A percentile compares a stretch with the other conserved stretches of the same genome.
These are phyloP conservation scores for Fusarium sp. DNA, from an alignment of 2,329 filamentous ascomycete genomes.

Conservation along the genomic window DNA sequence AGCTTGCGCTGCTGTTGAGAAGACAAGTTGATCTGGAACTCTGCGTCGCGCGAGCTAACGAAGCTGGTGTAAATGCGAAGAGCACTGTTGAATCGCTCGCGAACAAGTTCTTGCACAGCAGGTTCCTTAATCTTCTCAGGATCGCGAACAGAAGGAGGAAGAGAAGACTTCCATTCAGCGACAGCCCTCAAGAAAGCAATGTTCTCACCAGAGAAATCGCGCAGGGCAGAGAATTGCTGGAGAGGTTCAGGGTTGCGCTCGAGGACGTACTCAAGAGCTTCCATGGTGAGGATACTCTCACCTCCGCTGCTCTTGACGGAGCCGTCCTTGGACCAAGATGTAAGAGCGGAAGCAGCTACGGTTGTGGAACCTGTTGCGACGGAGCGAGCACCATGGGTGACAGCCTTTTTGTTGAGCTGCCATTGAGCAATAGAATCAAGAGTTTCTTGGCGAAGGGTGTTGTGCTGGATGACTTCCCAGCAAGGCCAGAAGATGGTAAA, in stretches of 20 bases:
- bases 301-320: conserved; percentile 50
- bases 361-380: conserved; percentile 51
- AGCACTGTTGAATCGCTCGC: conserved; percentile 68
- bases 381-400: conserved; percentile 49
- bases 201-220: conserved; percentile 78
- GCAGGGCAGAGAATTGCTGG: conserved; percentile 71
- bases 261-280: conserved; percentile 65
- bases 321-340: conserved; percentile 51
- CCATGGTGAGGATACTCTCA: conserved; percentile 53
- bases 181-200: conserved; percentile 71
- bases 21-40: conserved; percentile 75
- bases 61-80: conserved; percentile 55
- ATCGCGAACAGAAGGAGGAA: conserved; percentile 43
- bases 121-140: conserved; percentile 39
- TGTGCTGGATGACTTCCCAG: conserved; percentile 64
- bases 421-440: conserved; percentile 62
- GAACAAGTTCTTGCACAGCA: conserved; percentile 51
- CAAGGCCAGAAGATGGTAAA: conserved; percentile 73
- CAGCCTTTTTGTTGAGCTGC: conserved; percentile 56
- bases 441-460: conserved; percentile 59
- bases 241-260: conserved; percentile 69
- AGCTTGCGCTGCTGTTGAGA: conserved; percentile 66
- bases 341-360: conserved; percentile 51
- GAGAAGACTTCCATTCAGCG: conserved; percentile 55
- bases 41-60: conserved; percentile 56